A percentile compares a stretch with the other conserved stretches of the same genome.
These are phyloP conservation scores for Cenchrus americanus DNA, from an alignment of 176 grass and related monocot species.

Conservation along the genomic window DNA sequence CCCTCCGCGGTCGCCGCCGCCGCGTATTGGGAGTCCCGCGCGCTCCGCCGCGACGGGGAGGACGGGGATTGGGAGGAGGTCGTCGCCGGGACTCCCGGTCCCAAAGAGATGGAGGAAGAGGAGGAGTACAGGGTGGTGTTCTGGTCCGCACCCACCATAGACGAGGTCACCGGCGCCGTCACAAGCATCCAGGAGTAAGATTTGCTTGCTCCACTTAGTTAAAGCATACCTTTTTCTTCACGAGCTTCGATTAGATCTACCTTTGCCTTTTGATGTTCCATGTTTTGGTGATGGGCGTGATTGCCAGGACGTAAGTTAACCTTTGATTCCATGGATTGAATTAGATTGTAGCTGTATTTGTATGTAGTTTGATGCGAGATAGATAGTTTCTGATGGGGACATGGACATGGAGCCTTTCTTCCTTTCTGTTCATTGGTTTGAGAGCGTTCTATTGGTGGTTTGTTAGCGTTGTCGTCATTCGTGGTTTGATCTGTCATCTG, in stretches of 20 bases:
- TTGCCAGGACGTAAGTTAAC: not conserved
- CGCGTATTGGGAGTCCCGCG: slow-evolving; percentile 47
- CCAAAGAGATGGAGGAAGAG: slow-evolving; percentile 18
- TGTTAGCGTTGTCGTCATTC: slow-evolving; percentile 6
- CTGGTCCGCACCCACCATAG: slow-evolving; percentile 62
- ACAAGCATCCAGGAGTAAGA: slow-evolving; percentile 77
- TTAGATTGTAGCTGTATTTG: slow-evolving; percentile 6
- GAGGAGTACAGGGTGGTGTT: slow-evolving; percentile 59
- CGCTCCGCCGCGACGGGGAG: slow-evolving; percentile 44
- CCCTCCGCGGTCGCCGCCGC: slow-evolving; percentile 44
- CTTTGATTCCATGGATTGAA: not conserved
- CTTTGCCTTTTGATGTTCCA: not conserved
- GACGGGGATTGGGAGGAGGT: slow-evolving; percentile 69
- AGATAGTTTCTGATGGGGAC: not conserved
- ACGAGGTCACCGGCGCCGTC: slow-evolving; percentile 77
- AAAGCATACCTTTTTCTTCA: too few relatives aligned
- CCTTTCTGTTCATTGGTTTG: slow-evolving; percentile 1
- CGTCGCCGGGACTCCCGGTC: slow-evolving; percentile 23
- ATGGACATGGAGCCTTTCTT: not conserved
- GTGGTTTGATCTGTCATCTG: not conserved
- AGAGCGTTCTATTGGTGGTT: not conserved
- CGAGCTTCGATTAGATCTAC: slow-evolving; percentile 28
- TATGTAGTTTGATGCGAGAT: slow-evolving; percentile 16
- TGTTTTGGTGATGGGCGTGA: not conserved
- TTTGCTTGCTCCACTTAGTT: not conserved